Base-by-base conservation (phyloP, 2,329 filamentous ascomycete genomes). In the Pseudofabraea citricarpa region DNA sequence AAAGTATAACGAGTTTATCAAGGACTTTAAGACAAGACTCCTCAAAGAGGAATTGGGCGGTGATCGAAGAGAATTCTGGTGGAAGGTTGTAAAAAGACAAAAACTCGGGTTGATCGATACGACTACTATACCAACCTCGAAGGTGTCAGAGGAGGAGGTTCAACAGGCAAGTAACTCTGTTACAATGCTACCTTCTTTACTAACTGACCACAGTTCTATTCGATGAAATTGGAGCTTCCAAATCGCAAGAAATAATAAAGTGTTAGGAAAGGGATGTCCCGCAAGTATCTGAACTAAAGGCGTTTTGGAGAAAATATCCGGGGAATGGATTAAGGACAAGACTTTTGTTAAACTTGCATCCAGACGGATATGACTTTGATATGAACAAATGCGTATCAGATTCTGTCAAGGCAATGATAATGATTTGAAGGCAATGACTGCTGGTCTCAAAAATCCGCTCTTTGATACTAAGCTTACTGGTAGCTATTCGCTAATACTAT, bases 1-100 rank as follows among this genome's bases (percentile, higher is more conserved):
- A 0, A 56, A 87, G 21, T 98, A 87, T 64, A 96, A 97, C 59
- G 70, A 74, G 1, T 86, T 90, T 52, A 56, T 94, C 32, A 70
- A 63, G 31, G 73, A 75, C 24, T 64, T 97, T 55, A 97, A 96
- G 70, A 72, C 71, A 52, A 80, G 81, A 44, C 61, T 96, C 1
- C 62, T 90, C 6, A 75, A 72, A 0, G 85, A 81, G 0, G 75
- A 85, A 52, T 65, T 96, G 3, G 81, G 83, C 27, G 90, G 88
- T 0, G 85, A 94, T 55, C 72, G 89, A 42, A 76, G 76, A 50
- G 88, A 94, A 57, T 81, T 96, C 67, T 96, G 90, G 90, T 86
- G 79, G 69, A 71, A 77, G 53, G 27, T 15, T 31, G 67, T 95
- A 19, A 74, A 83, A 53, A 77, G 71, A 46, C 77, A 74, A 32